A percentile compares a stretch with the other conserved stretches of the same genome.
Evolutionary conservation across 441 rosid genomes (phyloP).

Genomic region (Corymbia citriodora): DNA sequence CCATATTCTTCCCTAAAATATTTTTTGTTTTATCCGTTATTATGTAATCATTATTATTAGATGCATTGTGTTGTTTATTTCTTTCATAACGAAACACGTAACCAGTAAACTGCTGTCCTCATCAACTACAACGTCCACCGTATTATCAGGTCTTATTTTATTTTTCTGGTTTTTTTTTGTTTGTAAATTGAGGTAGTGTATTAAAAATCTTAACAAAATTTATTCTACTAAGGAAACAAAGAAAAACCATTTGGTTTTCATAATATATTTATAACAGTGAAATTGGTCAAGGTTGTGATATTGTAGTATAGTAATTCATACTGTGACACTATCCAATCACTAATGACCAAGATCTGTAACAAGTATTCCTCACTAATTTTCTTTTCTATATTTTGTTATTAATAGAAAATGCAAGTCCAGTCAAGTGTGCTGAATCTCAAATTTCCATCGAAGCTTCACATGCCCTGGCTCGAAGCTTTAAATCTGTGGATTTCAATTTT

Average conservation of each 20-base stretch:
- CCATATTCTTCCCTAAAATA: background rate
- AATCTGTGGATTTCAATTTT: background rate
- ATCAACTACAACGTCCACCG: background rate
- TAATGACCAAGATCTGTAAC: background rate
- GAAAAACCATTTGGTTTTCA: too few relatives aligned
- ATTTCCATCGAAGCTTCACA: background rate
- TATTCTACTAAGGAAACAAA: background rate
- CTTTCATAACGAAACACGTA: too few relatives aligned
- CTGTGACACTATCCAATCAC: too few relatives aligned
- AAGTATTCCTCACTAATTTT: background rate
- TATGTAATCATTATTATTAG: background rate
- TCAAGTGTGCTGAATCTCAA: background rate
- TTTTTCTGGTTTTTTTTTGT: too few relatives aligned
- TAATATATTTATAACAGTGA: too few relatives aligned
- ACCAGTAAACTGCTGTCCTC: rapidly evolving
- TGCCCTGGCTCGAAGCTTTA: background rate
- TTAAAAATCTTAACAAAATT: too few relatives aligned
- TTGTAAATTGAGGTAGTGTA: too few relatives aligned
- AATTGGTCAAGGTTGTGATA: background rate
- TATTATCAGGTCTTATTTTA: background rate
- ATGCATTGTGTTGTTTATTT: too few relatives aligned
- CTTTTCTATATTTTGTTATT: background rate
- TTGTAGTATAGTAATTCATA: background rate
- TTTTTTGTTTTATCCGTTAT: too few relatives aligned
- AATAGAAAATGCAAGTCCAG: background rate